Percentiles rank a stretch among this genome's conserved stretches.
These are phyloP conservation scores for Fraxinus latifolia DNA, from an alignment of 305 asterid species.

Conservation along the genomic window DNA sequence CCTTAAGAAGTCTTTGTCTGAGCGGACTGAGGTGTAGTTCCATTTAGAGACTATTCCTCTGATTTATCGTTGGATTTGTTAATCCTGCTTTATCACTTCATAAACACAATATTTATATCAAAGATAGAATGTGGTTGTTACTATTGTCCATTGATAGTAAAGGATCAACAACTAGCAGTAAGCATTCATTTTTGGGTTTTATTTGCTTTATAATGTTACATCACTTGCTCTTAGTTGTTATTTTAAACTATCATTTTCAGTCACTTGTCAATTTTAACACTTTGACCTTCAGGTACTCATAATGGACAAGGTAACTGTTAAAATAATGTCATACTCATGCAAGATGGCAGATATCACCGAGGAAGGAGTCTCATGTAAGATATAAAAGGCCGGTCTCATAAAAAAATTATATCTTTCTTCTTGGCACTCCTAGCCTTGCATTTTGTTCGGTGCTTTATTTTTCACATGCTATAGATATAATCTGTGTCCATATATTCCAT, in stretches of 20 bases:
- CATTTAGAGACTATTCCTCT: background rate
- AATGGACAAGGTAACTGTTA: slow-evolving; percentile 95
- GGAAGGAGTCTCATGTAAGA: slow-evolving; percentile 99
- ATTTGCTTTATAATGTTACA: background rate
- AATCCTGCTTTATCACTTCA: background rate
- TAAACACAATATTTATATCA: background rate
- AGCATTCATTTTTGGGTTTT: background rate
- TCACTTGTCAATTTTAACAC: slow-evolving; percentile 26
- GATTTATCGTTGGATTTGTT: background rate
- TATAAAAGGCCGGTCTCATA: slow-evolving; percentile 55
- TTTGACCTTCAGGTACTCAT: slow-evolving; percentile 73
- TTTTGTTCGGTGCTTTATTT: slow-evolving; percentile 18
- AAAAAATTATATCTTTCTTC: slow-evolving; percentile 30
- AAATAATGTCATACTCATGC: slow-evolving; percentile 91
- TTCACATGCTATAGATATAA: background rate
- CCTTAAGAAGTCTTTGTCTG: background rate
- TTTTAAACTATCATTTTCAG: background rate
- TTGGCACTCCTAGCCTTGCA: slow-evolving; percentile 10
- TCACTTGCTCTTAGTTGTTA: background rate
- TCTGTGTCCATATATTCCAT: background rate
- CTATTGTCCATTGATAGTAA: background rate
- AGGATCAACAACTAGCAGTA: background rate
- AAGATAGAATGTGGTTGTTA: background rate
- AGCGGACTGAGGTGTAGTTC: background rate
- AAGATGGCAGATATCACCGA: slow-evolving; percentile 99